Base-by-base conservation (phyloP, 768 basidiomycete species). In the Neoboletus magnificus region DNA sequence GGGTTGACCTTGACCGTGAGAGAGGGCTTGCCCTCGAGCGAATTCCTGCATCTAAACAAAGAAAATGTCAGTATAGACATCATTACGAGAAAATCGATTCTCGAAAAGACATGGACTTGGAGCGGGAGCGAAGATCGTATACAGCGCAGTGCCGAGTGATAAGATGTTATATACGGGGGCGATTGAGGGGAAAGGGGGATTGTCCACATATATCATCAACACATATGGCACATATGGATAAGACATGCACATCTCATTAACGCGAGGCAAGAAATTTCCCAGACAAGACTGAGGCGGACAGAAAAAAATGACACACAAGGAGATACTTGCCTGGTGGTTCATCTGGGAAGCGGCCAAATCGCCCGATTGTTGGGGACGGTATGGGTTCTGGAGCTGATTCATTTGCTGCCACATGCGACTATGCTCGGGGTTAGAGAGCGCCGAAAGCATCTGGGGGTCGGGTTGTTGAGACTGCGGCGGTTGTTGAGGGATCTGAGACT, bases 321-420 rank as follows among this genome's bases (percentile, higher is more conserved):
- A 47, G 49, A 52, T 27, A 79, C 80, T 71, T 57, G 76, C 83
- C 80, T 82, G 82, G 33, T 76, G 67, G 50, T 65, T 77, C 55
- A 74, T 68, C 62, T 77, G 78, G 42, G 68, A 54, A 33, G 70
- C 53, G 32, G 70, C 66, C 58, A 80, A 70, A 63, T 78, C 79
- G 44, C 71, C 70, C 43, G 73, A 66, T 59, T 71, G 76, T 48
- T 76, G 76, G 6, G 71, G 66, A 33, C 79, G 75, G 60, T 78
- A 79, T 58, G 74, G 73, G 41, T 71, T 72, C 60, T 76, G 76
- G 13, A 69, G 69, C 53, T 77, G 75, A 66, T 79, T 77, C 67
- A 80, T 78, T 69, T 82, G 79, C 69, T 80, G 79, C 85, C 84
- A 86, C 62, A 81, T 73, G 57, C 78, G 80, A 57, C 60, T 60